These are phyloP conservation scores for Dactylellina drechsleri DNA, from an alignment of 2,329 filamentous ascomycete genomes.

Conservation along the genomic window DNA sequence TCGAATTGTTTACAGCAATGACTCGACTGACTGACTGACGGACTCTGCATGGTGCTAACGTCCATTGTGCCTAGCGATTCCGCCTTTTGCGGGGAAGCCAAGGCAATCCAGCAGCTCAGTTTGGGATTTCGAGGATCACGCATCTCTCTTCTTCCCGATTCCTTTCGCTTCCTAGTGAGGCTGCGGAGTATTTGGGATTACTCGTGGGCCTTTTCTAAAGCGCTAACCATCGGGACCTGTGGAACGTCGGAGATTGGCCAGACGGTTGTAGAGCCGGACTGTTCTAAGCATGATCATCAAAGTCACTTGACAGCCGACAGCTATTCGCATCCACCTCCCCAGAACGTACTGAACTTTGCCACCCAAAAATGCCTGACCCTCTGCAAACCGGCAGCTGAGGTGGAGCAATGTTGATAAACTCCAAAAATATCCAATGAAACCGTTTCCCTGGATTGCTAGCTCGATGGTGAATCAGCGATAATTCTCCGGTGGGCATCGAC, in stretches of 20 bases:
- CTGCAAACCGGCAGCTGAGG: conserved; percentile 2
- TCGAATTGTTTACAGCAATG: not conserved
- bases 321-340: conserved; percentile 7
- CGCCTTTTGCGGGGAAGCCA: conserved; percentile 13
- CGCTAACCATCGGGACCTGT: conserved; percentile 30
- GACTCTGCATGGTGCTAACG: not conserved
- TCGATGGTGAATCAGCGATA: not conserved
- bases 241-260: conserved; percentile 44
- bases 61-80: not conserved
- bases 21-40: not conserved
- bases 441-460: not conserved
- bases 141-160: not conserved
- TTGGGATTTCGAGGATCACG: not conserved
- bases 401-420: conserved; percentile 23
- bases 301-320: conserved; percentile 52
- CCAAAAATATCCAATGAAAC: conserved; percentile 26
- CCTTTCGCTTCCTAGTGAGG: conserved; percentile 17
- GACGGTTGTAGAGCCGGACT: conserved; percentile 15
- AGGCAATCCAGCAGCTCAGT: not conserved
- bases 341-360: conserved; percentile 24
- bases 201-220: not conserved
- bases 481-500: conserved; percentile 16
- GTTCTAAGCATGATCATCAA: conserved; percentile 47
- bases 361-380: conserved; percentile 24
- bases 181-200: conserved; percentile 11